Base-by-base conservation (phyloP, 2,329 filamentous ascomycete species). In the Apiospora malaysiana region DNA sequence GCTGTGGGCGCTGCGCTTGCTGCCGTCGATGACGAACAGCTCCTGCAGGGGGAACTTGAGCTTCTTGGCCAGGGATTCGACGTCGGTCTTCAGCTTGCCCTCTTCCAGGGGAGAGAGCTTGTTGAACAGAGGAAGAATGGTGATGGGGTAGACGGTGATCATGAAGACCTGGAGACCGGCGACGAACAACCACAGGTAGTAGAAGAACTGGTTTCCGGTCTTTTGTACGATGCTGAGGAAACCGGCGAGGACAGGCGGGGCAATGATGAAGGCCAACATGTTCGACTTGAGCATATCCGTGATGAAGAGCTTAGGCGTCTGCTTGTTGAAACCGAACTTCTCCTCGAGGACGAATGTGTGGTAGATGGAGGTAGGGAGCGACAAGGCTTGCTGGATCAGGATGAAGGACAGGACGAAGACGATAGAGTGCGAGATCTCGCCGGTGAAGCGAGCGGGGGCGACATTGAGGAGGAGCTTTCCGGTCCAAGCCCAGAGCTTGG, bases 301-400 rank as follows among this genome's bases (percentile, higher is more conserved):
- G 69, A 98, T 80, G 87, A 95, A 99, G 42, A 98, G 87, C 81
- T 91, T 91, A 70, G 94, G 85, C 0, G 96, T 98, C 87, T 97
- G 94, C 86, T 99, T 99, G 84, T 99, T 99, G 89, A 99, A 99
- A 68, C 96, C 96, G 77, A 97, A 99, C 80, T 94, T 93, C 84
- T 98, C 95, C 83, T 99, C 96, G 70, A 99, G 87, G 66, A 98
- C 93, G 79, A 99, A 99, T 16, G 94, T 96, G 84, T 95, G 91
- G 86, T 98, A 99, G 82, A 98, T 91, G 70, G 91, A 93, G 72
- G 91, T 89, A 3, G 96, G 96, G 69, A 98, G 85, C 71, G 91
- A 92, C 74, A 97, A 84, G 70, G 93, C 75, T 78, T 95, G 94
- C 76, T 94, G 92, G 77, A 97, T 88, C 77, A 97, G 82, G 77